Conservation (phyloP, 2,329 filamentous ascomycete species). For the Zymoseptoria brevis region DNA sequence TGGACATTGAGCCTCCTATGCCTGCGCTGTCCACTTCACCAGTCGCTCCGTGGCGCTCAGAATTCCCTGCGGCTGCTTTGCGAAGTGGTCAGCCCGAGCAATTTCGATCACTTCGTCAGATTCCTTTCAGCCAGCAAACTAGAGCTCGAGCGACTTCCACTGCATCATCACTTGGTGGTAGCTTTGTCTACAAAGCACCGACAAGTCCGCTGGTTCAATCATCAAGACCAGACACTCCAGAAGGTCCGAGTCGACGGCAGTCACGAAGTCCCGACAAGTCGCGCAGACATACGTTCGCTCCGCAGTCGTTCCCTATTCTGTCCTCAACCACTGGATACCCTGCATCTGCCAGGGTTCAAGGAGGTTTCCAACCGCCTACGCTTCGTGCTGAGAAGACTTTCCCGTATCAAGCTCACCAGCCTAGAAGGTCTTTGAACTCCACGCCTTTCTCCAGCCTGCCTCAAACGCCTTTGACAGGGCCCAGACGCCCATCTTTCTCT, state of each 20-base stretch:
- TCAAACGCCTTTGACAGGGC: conserved; percentile 41
- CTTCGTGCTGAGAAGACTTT: conserved; percentile 52
- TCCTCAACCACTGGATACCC: conserved; percentile 34
- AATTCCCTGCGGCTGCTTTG: conserved; percentile 35
- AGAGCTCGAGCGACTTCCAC: conserved; percentile 38
- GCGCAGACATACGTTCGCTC: conserved; percentile 65
- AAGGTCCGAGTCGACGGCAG: conserved; percentile 27
- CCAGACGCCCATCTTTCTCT: conserved; percentile 62
- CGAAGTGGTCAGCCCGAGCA: conserved; percentile 17
- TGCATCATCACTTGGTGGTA: conserved; percentile 63
- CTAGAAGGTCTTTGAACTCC: conserved; percentile 63
- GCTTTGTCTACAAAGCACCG: conserved; percentile 76
- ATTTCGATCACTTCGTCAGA: conserved; percentile 6
- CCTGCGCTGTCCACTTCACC: conserved; percentile 43
- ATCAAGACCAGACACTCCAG: conserved; percentile 27
- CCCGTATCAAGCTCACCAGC: conserved; percentile 71
- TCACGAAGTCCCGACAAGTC: conserved; percentile 42
- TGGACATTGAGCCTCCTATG: conserved; percentile 5
- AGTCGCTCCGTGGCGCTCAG: conserved; percentile 49
- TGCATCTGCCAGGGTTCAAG: conserved; percentile 18
- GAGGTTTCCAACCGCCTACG: conserved; percentile 30
- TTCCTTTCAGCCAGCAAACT: neutral
- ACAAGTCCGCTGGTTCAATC: conserved; percentile 81
- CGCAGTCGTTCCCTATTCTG: conserved; percentile 48
- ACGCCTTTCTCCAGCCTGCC: conserved; percentile 39